A percentile compares a stretch with the other conserved stretches of the same genome.
Evolutionary conservation across 441 rosid genomes (phyloP).

Genomic region (Populus trichocarpa): DNA sequence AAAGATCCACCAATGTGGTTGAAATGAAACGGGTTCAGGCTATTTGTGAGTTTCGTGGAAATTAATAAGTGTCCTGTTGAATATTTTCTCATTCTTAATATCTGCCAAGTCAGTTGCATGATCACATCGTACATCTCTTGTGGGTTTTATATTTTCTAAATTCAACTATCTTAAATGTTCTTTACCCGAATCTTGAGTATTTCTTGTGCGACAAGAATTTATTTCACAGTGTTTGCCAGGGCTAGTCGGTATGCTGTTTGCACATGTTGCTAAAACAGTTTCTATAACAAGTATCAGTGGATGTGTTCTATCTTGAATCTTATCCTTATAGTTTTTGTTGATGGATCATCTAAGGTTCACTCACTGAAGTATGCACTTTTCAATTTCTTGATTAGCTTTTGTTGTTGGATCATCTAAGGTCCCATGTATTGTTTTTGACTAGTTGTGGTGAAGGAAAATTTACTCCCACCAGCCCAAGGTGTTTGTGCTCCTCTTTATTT

Average conservation of each 20-base stretch:
- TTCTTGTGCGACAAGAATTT: too few relatives aligned
- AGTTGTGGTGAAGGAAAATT: too few relatives aligned
- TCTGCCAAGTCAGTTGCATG: too few relatives aligned
- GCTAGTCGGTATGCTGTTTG: slow-evolving; percentile 68
- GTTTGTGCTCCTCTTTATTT: too few relatives aligned
- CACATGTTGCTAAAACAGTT: slow-evolving; percentile 58
- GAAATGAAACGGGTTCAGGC: too few relatives aligned
- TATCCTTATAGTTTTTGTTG: background rate
- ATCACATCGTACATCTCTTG: too few relatives aligned
- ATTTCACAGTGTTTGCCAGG: slow-evolving; percentile 46
- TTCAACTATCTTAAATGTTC: background rate
- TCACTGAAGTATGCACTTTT: background rate
- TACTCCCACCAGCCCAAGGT: background rate
- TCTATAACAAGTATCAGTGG: slow-evolving; percentile 60
- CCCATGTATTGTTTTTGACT: too few relatives aligned
- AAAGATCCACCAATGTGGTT: too few relatives aligned
- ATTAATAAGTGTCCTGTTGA: too few relatives aligned
- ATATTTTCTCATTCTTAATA: too few relatives aligned
- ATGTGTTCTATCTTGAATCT: slow-evolving; percentile 3
- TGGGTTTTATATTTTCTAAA: too few relatives aligned
- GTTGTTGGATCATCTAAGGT: background rate
- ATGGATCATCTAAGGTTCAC: background rate
- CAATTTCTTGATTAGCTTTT: background rate
- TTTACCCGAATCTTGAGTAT: background rate
- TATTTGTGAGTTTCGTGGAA: too few relatives aligned